phyloP scores from a whole-genome alignment of 179 eudicot genomes.

The Drosera spatulata region DNA sequence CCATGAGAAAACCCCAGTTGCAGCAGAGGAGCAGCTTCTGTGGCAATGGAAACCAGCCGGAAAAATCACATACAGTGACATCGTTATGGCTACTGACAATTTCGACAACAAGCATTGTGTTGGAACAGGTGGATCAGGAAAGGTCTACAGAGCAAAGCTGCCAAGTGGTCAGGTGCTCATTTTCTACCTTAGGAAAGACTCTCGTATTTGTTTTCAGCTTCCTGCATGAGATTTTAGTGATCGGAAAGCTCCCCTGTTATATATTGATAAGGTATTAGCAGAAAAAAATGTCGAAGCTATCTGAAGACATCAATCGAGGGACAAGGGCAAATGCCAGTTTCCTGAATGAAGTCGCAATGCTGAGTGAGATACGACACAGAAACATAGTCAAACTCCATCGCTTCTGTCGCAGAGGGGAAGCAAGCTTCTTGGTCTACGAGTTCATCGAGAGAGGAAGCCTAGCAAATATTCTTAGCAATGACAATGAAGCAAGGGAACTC shows the following conservation, averaged over 20 bases:
- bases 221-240: too few species aligned
- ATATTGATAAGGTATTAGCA: conserved; percentile 11
- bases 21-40: not conserved
- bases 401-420: conserved; percentile 33
- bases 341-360: conserved; percentile 52
- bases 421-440: conserved; percentile 60
- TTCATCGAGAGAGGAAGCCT: conserved; percentile 44
- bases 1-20: conserved; percentile 17
- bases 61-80: conserved; percentile 39
- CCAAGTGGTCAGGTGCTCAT: conserved; percentile 24
- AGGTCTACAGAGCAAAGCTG: conserved; percentile 52
- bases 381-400: conserved; percentile 65
- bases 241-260: too few species aligned
- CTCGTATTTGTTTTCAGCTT: too few species aligned
- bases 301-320: conserved; percentile 29
- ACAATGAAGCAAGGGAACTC: not conserved
- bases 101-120: conserved; percentile 47
- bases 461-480: not conserved
- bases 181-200: too few species aligned
- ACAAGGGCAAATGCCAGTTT: conserved; percentile 26
- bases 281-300: conserved; percentile 37
- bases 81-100: conserved; percentile 49
- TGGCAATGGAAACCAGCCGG: conserved; percentile 47
- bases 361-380: conserved; percentile 65
- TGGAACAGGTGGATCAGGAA: conserved; percentile 73